Evolutionary conservation across 2,329 filamentous ascomycete genomes (phyloP).

Genomic region (Alternaria incomplexa): DNA sequence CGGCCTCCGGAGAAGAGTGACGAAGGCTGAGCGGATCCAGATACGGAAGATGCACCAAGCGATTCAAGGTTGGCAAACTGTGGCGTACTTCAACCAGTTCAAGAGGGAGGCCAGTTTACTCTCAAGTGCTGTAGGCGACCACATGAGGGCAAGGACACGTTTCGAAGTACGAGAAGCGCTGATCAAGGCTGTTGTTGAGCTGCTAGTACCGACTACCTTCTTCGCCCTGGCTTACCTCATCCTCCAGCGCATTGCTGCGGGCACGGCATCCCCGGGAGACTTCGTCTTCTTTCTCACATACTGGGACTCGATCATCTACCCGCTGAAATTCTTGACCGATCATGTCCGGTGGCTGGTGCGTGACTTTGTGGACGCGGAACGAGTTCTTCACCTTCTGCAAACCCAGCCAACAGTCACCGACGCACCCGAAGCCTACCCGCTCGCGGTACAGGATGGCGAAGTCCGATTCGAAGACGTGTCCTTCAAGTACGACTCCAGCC

Average conservation of each 20-base stretch:
- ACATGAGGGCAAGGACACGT: neutral
- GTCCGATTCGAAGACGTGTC: conserved; percentile 59
- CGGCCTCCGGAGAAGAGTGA: neutral
- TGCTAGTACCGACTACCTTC: conserved; percentile 9
- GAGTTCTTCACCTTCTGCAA: conserved; percentile 60
- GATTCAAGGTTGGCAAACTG: conserved; percentile 57
- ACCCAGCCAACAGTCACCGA: conserved; percentile 61
- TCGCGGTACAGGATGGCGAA: conserved; percentile 53
- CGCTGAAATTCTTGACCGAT: conserved; percentile 37
- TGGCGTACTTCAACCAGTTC: conserved; percentile 55
- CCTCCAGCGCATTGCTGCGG: conserved; percentile 57
- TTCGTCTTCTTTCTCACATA: conserved; percentile 8
- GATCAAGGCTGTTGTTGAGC: conserved; percentile 7
- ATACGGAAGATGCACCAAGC: conserved; percentile 17
- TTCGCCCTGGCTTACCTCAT: conserved; percentile 50
- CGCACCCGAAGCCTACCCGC: conserved; percentile 19
- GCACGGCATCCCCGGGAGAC: conserved; percentile 59
- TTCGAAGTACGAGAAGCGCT: neutral
- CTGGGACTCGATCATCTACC: conserved; percentile 45
- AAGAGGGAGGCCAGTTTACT: neutral
- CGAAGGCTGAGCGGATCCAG: conserved; percentile 6
- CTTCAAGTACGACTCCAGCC: conserved; percentile 58
- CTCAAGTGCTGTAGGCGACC: neutral
- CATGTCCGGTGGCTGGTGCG: conserved; percentile 30
- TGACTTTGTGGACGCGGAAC: conserved; percentile 52